These are phyloP conservation scores for Phytophthora sojae DNA, from an alignment of 352 stramenopile genomes.

Conservation along the genomic window DNA sequence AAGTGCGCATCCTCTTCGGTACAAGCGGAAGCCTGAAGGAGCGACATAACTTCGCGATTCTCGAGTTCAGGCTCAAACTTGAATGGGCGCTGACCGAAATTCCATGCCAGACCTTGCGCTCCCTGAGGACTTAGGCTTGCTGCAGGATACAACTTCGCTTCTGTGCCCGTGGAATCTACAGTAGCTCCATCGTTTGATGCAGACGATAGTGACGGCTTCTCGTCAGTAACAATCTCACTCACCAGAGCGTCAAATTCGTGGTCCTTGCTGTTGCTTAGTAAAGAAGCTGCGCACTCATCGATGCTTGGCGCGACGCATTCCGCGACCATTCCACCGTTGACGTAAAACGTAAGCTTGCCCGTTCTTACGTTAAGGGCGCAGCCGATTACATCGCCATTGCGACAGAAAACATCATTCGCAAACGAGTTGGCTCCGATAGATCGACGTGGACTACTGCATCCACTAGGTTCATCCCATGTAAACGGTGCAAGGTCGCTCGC, in stretches of 20 bases:
- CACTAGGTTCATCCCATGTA: constrained; percentile 19
- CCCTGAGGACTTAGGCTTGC: constrained; percentile 63
- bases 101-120: constrained; percentile 74
- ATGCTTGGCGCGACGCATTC: not conserved
- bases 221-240: constrained; percentile 46
- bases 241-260: constrained; percentile 57
- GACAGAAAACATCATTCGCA: constrained; percentile 57
- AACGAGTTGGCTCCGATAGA: constrained; percentile 34
- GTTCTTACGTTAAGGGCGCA: constrained; percentile 46
- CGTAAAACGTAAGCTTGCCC: constrained; percentile 57
- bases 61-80: constrained; percentile 44
- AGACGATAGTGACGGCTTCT: constrained; percentile 2
- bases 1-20: constrained; percentile 48
- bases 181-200: not conserved
- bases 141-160: constrained; percentile 31
- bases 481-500: constrained; percentile 31
- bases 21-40: constrained; percentile 40
- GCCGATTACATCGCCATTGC: constrained; percentile 63
- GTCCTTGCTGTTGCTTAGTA: constrained; percentile 14
- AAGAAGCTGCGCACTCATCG: not conserved
- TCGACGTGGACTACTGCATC: constrained; percentile 46
- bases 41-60: constrained; percentile 36
- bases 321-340: constrained; percentile 62
- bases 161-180: not conserved
- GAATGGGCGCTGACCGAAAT: constrained; percentile 72